Evolutionary conservation across 805 yeast genomes (phyloP).

Genomic region (Pichia sporocuriosa): DNA sequence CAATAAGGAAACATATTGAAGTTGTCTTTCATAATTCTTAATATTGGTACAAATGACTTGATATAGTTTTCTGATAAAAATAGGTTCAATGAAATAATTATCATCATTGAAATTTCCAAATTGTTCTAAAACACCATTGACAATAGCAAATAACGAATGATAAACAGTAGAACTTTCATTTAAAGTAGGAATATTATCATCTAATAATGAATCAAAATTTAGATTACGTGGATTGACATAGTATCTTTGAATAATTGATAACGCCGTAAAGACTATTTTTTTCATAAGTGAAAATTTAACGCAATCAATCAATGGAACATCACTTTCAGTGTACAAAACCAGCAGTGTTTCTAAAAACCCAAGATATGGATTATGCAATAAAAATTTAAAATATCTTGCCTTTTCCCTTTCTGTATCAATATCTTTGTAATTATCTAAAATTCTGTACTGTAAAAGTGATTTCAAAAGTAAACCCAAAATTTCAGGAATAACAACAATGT

Average conservation of each 20-base stretch:
- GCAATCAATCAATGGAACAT: slow-evolving; percentile 36
- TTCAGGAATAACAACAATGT: slow-evolving; percentile 11
- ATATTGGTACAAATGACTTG: slow-evolving; percentile 31
- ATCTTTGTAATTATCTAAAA: slow-evolving; percentile 22
- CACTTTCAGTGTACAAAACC: slow-evolving; percentile 37
- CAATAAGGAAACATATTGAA: slow-evolving; percentile 26
- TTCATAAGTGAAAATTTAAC: slow-evolving; percentile 22
- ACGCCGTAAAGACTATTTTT: slow-evolving; percentile 15
- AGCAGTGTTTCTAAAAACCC: slow-evolving; percentile 36
- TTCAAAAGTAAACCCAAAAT: slow-evolving; percentile 29
- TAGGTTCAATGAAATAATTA: slow-evolving; percentile 22
- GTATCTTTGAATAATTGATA: slow-evolving; percentile 20
- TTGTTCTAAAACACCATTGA: neutral
- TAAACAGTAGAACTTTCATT: neutral
- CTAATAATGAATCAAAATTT: slow-evolving; percentile 18
- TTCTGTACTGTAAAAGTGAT: slow-evolving; percentile 38
- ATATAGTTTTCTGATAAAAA: slow-evolving; percentile 30
- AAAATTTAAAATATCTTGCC: slow-evolving; percentile 18
- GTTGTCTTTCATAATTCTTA: slow-evolving; percentile 28
- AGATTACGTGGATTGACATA: slow-evolving; percentile 15
- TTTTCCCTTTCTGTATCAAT: slow-evolving; percentile 9
- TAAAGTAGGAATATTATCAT: slow-evolving; percentile 5
- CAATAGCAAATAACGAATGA: neutral
- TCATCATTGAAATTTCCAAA: neutral
- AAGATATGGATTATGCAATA: slow-evolving; percentile 27